Base-by-base conservation (phyloP, 1,139 yeast species). In the Pichia sp. region DNA sequence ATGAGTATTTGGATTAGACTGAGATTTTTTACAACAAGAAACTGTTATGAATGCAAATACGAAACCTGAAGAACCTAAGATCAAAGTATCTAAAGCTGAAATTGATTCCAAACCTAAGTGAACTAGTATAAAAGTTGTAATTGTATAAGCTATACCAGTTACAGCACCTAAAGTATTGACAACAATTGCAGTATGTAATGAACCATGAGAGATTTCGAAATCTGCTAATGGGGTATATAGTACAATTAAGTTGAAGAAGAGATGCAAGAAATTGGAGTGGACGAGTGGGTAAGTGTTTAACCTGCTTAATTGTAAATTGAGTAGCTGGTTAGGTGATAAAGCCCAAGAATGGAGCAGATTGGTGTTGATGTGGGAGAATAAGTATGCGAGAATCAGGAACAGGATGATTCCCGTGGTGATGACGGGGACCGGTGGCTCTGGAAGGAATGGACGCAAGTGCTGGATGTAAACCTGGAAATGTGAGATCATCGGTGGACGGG, bases 171-270 rank as follows among this genome's bases (percentile, higher is more conserved):
- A 62, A 22, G 84, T 66, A 59, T 86, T 85, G 45, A 89, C 67
- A 18, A 88, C 80, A 40, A 89, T 69, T 2, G 95, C 96, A 2
- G 96, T 84, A 58, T 84, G 77, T 1, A 89, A 80, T 0, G 97
- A 88, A 9, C 97, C 97, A 53, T 86, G 83, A 23, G 66, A 61
- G 41, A 69, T 66, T 64, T 89, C 97, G 61, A 80, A 88, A 40
- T 72, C 68, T 24, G 84, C 66, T 56, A 88, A 63, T 5, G 89
- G 86, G 0, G 77, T 64, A 40, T 69, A 63, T 35, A 86, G 58
- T 0, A 82, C 73, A 34, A 77, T 47, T n/a, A 75, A 50, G 57
- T 85, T 85, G 53, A 84, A 61, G 3, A 74, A 43, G 62, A 89
- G 66, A 60, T 86, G 96, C 41, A 79, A 47, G 20, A 77, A 49